Percentiles rank a stretch among this genome's conserved stretches.
Conservation (phyloP, 2,329 filamentous ascomycete species). For the Amesomyces nigricolor region DNA sequence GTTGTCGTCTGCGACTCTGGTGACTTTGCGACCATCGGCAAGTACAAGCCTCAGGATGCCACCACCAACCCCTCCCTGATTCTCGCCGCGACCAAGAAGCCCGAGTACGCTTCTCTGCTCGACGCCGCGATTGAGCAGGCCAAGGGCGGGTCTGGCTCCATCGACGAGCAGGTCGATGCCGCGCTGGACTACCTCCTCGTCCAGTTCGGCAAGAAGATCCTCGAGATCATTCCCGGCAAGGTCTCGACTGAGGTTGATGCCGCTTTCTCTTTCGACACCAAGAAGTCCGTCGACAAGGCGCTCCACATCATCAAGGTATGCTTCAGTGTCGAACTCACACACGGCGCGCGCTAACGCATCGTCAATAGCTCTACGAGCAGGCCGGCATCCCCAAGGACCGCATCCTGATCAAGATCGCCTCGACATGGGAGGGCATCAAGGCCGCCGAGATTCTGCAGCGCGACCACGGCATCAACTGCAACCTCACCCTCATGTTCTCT, state of each 20-base stretch:
- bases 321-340: neutral
- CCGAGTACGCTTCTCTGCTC: conserved; percentile 90
- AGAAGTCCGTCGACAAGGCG: conserved; percentile 90
- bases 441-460: conserved; percentile 94
- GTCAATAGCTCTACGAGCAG: conserved; percentile 79
- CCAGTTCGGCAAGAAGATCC: conserved; percentile 96
- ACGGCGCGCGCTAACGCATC: neutral
- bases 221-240: conserved; percentile 94
- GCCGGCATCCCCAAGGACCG: conserved; percentile 89
- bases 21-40: conserved; percentile 86
- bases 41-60: conserved; percentile 99
- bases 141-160: conserved; percentile 63
- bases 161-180: conserved; percentile 80
- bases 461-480: conserved; percentile 95
- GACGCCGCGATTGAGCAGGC: conserved; percentile 79
- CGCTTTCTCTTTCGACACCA: conserved; percentile 87
- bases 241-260: conserved; percentile 99
- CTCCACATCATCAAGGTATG: conserved; percentile 91
- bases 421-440: conserved; percentile 99
- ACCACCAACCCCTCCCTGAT: conserved; percentile 99
- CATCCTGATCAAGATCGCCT: conserved; percentile 96
- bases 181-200: conserved; percentile 92
- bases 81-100: conserved; percentile 95
- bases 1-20: conserved; percentile 96
- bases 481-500: conserved; percentile 99